Evolutionary conservation across 108 stramenopile genomes (phyloP), one percentile per base, ranked within the genome.

Genomic region (Aurantiochytrium sp.): DNA sequence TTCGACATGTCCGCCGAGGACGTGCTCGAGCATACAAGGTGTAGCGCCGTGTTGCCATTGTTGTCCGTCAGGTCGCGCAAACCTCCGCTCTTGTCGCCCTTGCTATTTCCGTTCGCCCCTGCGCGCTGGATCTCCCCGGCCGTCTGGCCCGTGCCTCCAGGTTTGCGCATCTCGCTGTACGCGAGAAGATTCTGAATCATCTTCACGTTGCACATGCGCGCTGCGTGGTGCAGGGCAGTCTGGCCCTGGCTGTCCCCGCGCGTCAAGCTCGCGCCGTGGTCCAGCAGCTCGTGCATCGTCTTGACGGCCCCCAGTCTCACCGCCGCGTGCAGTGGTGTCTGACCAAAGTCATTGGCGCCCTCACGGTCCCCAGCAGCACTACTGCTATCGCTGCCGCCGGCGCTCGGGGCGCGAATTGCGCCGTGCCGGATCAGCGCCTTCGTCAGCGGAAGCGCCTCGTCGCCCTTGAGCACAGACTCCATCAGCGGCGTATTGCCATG

Each of bases 401-500:
- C 73, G 32, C 12, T 48, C 8, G n/a, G 6, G 2, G 10, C 27
- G 36, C 42, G 45, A 30, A 81, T 41, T 48, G 73, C 73, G 17
- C 73, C 73, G 73, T 81, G 73, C 45, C 73, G 39, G 12, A 81
- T 41, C 73, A 81, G 73, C 6, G 73, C 45, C 45, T 81, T 81
- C 0, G 73, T 81, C 24, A 81, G 39, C 12, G 42, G 8, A 30
- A 81, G 39, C 12, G 73, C 73, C 12, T 48, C 73, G 1, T 81
- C 73, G 39, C 73, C 73, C 45, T 48, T 48, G n/a, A 81, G 45
- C 15, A 48, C 73, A 19, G 73, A 6, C 39, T 81, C 73, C 73
- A 81, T 81, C 39, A 81, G 24, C n/a, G 73, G 73, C 21, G 73
- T 81, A 2, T 81, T 81, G 0, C 73, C 73, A 4, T 48, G 73